Percentiles rank a stretch among this genome's conserved stretches.
These are phyloP conservation scores for Trichoderma simmonsii DNA, from an alignment of 2,329 filamentous ascomycete genomes.

Conservation along the genomic window DNA sequence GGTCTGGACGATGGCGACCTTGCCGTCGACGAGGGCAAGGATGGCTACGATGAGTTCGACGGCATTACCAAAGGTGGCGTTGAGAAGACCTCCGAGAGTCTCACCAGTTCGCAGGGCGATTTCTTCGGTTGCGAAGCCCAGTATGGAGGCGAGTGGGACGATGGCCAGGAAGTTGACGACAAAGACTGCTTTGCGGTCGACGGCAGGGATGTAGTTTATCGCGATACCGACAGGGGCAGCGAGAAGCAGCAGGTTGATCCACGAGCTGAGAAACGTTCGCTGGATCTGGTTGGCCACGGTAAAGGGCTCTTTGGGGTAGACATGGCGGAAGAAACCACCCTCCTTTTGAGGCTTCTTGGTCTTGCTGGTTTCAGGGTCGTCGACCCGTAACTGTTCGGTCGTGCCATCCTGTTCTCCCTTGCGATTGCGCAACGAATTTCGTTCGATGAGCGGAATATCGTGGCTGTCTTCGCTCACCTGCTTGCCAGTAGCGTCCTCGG, in stretches of 20 bases:
- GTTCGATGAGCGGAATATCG: slow-evolving; percentile 23
- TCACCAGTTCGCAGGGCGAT: slow-evolving; percentile 79
- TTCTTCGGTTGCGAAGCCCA: slow-evolving; percentile 88
- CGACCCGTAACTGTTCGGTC: slow-evolving; percentile 22
- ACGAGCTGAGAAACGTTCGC: slow-evolving; percentile 75
- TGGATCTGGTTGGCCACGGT: slow-evolving; percentile 65
- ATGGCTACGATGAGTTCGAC: slow-evolving; percentile 88
- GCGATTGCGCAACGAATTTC: slow-evolving; percentile 33
- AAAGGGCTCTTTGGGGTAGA: slow-evolving; percentile 53
- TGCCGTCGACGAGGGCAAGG: slow-evolving; percentile 69
- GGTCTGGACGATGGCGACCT: slow-evolving; percentile 85
- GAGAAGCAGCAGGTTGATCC: slow-evolving; percentile 80
- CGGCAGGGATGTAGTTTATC: slow-evolving; percentile 57
- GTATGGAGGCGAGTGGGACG: slow-evolving; percentile 80
- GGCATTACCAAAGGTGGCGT: slow-evolving; percentile 90
- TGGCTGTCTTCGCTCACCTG: slow-evolving; percentile 21
- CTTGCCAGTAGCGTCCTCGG: slow-evolving; percentile 25
- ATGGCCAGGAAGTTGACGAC: slow-evolving; percentile 93
- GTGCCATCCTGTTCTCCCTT: slow-evolving; percentile 27
- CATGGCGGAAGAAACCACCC: slow-evolving; percentile 40
- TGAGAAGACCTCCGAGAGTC: slow-evolving; percentile 81
- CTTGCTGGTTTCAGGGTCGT: slow-evolving; percentile 30
- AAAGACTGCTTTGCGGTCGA: slow-evolving; percentile 66
- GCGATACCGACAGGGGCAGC: slow-evolving; percentile 78
- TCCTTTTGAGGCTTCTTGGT: slow-evolving; percentile 40